A percentile compares a stretch with the other conserved stretches of the same genome.
These are phyloP conservation scores for Thoreauomyces humboldtii DNA, from an alignment of 192 early-diverging fungal genomes.

Conservation along the genomic window DNA sequence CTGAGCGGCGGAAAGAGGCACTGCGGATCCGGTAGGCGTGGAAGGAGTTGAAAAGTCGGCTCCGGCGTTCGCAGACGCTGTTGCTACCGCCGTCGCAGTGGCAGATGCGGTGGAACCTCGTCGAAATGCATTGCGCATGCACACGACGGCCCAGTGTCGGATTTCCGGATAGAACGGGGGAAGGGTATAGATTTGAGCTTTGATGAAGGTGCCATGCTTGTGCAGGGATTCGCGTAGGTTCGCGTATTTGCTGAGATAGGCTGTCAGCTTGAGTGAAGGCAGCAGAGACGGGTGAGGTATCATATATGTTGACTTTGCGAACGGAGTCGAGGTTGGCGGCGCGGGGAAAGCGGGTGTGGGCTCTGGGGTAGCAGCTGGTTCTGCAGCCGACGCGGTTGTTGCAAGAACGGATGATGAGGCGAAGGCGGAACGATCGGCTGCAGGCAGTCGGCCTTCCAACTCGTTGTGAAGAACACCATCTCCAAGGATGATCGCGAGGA, in stretches of 20 bases:
- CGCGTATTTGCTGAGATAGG: constrained; percentile 88
- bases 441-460: not conserved
- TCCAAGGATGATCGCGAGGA: constrained; percentile 76
- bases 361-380: constrained; percentile 4
- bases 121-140: constrained; percentile 47
- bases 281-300: constrained; percentile 43
- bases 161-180: constrained; percentile 17
- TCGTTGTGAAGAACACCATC: not conserved
- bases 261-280: constrained; percentile 78
- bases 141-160: constrained; percentile 30
- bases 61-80: not conserved
- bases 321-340: constrained; percentile 18
- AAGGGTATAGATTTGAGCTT: constrained; percentile 26
- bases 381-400: constrained; percentile 19
- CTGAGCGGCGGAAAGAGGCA: not conserved
- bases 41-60: not conserved
- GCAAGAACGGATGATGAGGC: constrained; percentile 3
- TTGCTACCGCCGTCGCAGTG: constrained; percentile 14
- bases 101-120: not conserved
- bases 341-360: not conserved
- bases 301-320: constrained; percentile 22
- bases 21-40: not conserved
- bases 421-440: not conserved
- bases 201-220: constrained; percentile 11
- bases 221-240: constrained; percentile 64